Conservation (phyloP, 306 rosid species). For the Ormosia emarginata region DNA sequence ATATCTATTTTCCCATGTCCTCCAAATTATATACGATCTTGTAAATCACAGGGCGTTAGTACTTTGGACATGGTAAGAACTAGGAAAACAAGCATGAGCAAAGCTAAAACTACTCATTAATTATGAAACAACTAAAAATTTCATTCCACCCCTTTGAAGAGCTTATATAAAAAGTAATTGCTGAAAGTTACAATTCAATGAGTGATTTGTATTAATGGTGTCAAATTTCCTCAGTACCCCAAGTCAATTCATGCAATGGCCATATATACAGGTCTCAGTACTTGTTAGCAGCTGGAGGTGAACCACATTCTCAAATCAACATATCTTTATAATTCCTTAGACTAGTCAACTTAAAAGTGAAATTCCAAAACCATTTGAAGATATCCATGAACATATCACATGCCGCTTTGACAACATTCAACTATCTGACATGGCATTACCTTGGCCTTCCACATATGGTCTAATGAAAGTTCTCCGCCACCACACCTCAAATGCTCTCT, state of each 20-base stretch:
- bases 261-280: constrained; percentile 5
- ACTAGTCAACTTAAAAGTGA: neutral
- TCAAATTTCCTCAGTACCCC: neutral
- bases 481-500: constrained; percentile 93
- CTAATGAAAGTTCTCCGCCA: constrained; percentile 89
- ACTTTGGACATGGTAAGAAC: neutral
- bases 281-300: constrained; percentile 17
- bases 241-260: neutral
- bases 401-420: constrained; percentile 34
- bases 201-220: constrained; percentile 4
- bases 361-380: constrained; percentile 2
- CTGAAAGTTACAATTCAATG: constrained; percentile 14
- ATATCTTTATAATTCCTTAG: constrained; percentile 9
- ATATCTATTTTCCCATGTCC: neutral
- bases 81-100: neutral
- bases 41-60: neutral
- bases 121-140: constrained; percentile 2
- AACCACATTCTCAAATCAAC: constrained; percentile 7
- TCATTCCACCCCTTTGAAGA: constrained; percentile 3
- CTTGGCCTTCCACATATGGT: constrained; percentile 59
- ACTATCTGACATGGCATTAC: constrained; percentile 44
- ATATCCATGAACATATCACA: constrained; percentile 2
- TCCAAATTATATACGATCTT: neutral
- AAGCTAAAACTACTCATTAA: neutral
- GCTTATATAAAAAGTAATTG: neutral